Evolutionary conservation across 1,284 basidiomycete genomes (phyloP).

Genomic region (Exsudoporus floridanus): DNA sequence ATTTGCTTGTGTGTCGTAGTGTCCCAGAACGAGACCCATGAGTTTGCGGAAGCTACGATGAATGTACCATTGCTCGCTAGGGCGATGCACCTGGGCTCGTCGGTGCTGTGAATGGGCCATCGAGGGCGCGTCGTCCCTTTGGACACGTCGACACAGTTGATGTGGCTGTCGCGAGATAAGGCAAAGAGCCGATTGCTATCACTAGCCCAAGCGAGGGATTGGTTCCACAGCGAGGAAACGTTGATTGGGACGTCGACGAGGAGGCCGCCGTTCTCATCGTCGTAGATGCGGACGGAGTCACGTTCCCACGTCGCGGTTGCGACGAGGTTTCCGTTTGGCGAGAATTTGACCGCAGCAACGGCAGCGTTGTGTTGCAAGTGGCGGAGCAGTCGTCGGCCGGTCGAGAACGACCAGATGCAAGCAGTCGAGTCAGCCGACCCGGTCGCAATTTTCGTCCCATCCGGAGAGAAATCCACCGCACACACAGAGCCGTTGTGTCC

Average conservation of each 20-base stretch:
- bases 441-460: conserved; percentile 5
- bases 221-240: neutral
- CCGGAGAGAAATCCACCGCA: conserved; percentile 10
- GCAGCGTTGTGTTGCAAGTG: neutral
- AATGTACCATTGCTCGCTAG: conserved; percentile 2
- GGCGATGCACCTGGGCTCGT: conserved; percentile 1
- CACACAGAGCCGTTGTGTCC: neutral
- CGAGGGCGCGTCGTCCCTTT: neutral
- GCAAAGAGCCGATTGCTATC: conserved; percentile 9
- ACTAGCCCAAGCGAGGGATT: conserved; percentile 7
- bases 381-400: neutral
- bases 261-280: neutral
- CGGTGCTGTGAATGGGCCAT: conserved; percentile 1
- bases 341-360: conserved; percentile 10
- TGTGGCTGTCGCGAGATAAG: neutral
- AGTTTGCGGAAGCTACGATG: conserved; percentile 7
- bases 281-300: conserved; percentile 3
- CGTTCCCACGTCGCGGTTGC: conserved; percentile 4
- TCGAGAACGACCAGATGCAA: conserved; percentile 5
- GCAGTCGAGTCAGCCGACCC: conserved; percentile 10
- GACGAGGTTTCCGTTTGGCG: conserved; percentile 6
- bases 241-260: conserved; percentile 3
- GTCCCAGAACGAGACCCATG: conserved; percentile 14
- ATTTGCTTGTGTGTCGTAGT: conserved; percentile 4
- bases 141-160: conserved; percentile 5